Evolutionary conservation across 2,329 filamentous ascomycete genomes (phyloP).

Genomic region (Exophiala spinifera): DNA sequence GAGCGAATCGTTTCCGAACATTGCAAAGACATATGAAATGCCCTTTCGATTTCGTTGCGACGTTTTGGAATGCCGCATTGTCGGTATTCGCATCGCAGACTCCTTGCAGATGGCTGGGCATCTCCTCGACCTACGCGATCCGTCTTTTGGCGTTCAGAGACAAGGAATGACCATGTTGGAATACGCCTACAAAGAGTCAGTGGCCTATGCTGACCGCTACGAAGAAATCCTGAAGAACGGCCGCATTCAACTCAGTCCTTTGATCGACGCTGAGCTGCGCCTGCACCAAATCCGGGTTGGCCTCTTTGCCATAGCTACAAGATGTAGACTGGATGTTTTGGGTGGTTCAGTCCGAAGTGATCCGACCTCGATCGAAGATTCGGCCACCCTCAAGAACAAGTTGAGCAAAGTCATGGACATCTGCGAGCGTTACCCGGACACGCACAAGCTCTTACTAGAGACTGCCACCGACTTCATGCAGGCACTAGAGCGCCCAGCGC

Average conservation of each 20-base stretch:
- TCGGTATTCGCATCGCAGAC: constrained; percentile 26
- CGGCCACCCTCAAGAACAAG: not conserved
- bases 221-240: constrained; percentile 17
- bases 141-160: constrained; percentile 26
- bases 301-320: constrained; percentile 15
- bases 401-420: not conserved
- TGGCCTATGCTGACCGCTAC: constrained; percentile 14
- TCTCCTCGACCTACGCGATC: constrained; percentile 21
- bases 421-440: not conserved
- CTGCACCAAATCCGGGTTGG: constrained; percentile 27
- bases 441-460: not conserved
- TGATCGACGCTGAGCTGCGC: constrained; percentile 30
- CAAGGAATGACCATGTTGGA: constrained; percentile 23
- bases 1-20: constrained; percentile 26
- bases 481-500: not conserved
- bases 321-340: not conserved
- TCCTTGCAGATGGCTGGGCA: constrained; percentile 21
- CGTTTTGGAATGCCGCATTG: constrained; percentile 26
- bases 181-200: constrained; percentile 21
- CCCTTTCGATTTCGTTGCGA: constrained; percentile 29
- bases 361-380: not conserved
- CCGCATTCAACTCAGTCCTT: constrained; percentile 13
- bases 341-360: not conserved
- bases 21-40: constrained; percentile 27
- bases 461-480: not conserved